phyloP scores from a whole-genome alignment of 768 basidiomycete species.

The Coprinopsis sp. region DNA sequence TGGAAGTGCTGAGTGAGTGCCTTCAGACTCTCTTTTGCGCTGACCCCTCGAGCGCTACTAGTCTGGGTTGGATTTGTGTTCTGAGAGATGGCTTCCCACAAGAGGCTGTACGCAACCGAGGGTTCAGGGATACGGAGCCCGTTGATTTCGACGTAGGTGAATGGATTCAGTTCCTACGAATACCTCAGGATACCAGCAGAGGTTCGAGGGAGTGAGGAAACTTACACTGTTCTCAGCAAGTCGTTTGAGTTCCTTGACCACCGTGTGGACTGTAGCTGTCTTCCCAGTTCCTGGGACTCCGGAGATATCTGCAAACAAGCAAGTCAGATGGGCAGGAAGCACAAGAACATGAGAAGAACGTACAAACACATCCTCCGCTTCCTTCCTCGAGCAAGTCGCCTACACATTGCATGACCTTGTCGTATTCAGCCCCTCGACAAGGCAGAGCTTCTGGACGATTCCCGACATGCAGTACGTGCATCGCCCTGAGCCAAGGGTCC shows the following conservation, averaged over 20 bases:
- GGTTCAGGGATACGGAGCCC: slow-evolving; percentile 93
- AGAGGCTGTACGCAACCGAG: slow-evolving; percentile 81
- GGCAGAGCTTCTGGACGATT: slow-evolving; percentile 87
- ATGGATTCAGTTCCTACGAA: slow-evolving; percentile 82
- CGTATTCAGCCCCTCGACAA: slow-evolving; percentile 84
- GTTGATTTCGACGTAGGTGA: slow-evolving; percentile 97
- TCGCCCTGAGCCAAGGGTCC: slow-evolving; percentile 82
- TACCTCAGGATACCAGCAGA: background rate
- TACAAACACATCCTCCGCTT: slow-evolving; percentile 93
- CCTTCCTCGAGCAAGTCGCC: slow-evolving; percentile 88
- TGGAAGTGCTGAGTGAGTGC: slow-evolving; percentile 76
- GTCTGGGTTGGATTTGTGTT: slow-evolving; percentile 54
- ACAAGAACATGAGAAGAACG: slow-evolving; percentile 23
- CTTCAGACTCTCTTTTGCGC: slow-evolving; percentile 78
- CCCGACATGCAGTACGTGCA: slow-evolving; percentile 90
- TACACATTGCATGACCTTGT: slow-evolving; percentile 66
- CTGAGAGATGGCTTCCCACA: slow-evolving; percentile 92
- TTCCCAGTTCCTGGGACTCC: slow-evolving; percentile 99
- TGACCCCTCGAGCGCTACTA: slow-evolving; percentile 61
- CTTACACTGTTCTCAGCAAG: slow-evolving; percentile 80
- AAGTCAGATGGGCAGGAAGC: background rate
- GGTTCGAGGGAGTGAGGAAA: slow-evolving; percentile 7
- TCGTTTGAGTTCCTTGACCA: slow-evolving; percentile 82
- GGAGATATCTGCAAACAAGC: slow-evolving; percentile 79
- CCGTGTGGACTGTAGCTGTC: slow-evolving; percentile 94